Base-by-base conservation (phyloP, 768 basidiomycete species). In the Sarcodon sp. region DNA sequence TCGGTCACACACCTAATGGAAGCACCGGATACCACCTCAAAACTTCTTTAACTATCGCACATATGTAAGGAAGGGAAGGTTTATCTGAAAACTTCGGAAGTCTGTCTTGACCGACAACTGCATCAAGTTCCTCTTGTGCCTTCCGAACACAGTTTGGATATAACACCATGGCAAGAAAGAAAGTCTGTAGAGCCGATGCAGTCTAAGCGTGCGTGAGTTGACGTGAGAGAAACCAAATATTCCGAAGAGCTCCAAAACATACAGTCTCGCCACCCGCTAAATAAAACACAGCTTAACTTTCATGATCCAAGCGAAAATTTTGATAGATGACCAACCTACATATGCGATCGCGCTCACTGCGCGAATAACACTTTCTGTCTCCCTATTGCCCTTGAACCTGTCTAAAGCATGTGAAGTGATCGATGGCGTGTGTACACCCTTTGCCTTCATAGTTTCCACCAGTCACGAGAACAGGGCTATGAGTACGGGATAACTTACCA, bases 221-320 rank as follows among this genome's bases (percentile, higher is more conserved):
- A 27, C 21, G 2, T 27, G 21, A 27, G 12, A 47, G 44, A 16
- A 18, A 35, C 33, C 36, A 27, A 27, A 27, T 27, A 27, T 27
- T 2, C 21, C 21, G 21, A 3, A 51, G n/a, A 55, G 43, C 13
- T 45, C 43, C 6, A 55, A 50, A 0, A 51, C 48, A 39, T 58
- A 56, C 54, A 9, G 33, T 54, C 0, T 55, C 58, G 16, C 47
- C 50, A 6, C 48, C 51, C 59, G 59, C 43, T 13, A 27, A 3
- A 12, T n/a, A 21, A 6, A 18, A 15, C n/a, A 10, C 31, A 44
- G 32, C 11, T 6, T 5, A 33, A 33, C 4, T 27, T 27, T 27
- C 6, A 7, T 18, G 31, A 3, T n/a, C 6, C 11, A 21, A 27
- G 21, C 21, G 21, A 7, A 6, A 15, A 45, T 4, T 27, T 13